These are phyloP conservation scores for Syncephalis plumigaleata DNA, from an alignment of 371 early-diverging fungal species.

Conservation along the genomic window DNA sequence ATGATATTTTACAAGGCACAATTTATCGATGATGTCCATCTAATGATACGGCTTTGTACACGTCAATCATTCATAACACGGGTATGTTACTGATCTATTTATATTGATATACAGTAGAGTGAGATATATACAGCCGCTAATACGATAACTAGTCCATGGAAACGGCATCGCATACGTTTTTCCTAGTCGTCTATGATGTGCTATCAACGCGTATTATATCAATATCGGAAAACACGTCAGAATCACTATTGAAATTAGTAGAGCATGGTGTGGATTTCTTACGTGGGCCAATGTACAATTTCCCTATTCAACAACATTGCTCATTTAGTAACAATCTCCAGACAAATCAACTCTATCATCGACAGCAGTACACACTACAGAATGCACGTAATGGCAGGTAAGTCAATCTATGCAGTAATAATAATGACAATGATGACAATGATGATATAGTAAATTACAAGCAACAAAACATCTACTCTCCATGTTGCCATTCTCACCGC, in stretches of 20 bases:
- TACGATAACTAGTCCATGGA: conserved; percentile 10
- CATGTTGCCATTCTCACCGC: conserved; percentile 31
- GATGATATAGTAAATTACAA: conserved; percentile 16
- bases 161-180: conserved; percentile 20
- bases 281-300: conserved; percentile 17
- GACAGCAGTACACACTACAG: conserved; percentile 25
- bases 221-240: conserved; percentile 35
- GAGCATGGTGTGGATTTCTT: conserved; percentile 21
- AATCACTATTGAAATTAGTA: conserved; percentile 22
- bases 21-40: conserved; percentile 24
- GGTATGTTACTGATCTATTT: background rate
- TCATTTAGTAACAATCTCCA: conserved; percentile 26
- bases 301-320: conserved; percentile 17
- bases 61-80: background rate
- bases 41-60: conserved; percentile 18
- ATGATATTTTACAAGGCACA: conserved; percentile 42
- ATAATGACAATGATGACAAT: background rate
- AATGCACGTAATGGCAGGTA: conserved; percentile 48
- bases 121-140: background rate
- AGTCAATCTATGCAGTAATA: background rate
- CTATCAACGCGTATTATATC: conserved; percentile 21
- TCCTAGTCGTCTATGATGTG: conserved; percentile 38
- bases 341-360: conserved; percentile 24
- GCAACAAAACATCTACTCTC: conserved; percentile 28
- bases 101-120: background rate